phyloP scores from a whole-genome alignment of 2,329 filamentous ascomycete genomes.

The Anthostomella pinea region DNA sequence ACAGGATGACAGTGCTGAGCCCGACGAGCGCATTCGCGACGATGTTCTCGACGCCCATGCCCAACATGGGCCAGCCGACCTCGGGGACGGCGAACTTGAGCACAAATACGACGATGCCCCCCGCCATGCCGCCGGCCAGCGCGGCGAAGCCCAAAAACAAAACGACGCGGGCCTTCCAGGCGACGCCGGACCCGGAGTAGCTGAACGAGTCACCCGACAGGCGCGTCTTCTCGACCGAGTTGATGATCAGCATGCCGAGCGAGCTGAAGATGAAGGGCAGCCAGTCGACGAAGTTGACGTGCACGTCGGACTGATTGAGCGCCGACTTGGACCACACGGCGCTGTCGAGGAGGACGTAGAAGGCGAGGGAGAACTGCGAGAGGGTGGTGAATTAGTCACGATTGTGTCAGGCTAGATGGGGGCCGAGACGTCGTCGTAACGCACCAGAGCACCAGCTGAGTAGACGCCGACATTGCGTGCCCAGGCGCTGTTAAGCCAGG shows the following conservation, averaged over 20 bases:
- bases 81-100: slow-evolving; percentile 60
- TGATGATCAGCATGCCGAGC: slow-evolving; percentile 69
- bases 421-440: slow-evolving; percentile 28
- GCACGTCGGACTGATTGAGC: slow-evolving; percentile 57
- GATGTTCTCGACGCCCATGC: slow-evolving; percentile 66
- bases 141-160: slow-evolving; percentile 65
- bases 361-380: slow-evolving; percentile 63
- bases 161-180: slow-evolving; percentile 67
- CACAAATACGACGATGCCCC: slow-evolving; percentile 66
- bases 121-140: slow-evolving; percentile 65
- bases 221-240: slow-evolving; percentile 65
- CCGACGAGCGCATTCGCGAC: slow-evolving; percentile 63
- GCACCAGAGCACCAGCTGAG: slow-evolving; percentile 58
- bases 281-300: slow-evolving; percentile 69
- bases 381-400: no score
- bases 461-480: slow-evolving; percentile 64
- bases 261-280: slow-evolving; percentile 65
- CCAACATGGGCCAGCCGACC: slow-evolving; percentile 57
- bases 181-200: slow-evolving; percentile 61
- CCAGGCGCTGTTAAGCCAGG: slow-evolving; percentile 64
- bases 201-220: slow-evolving; percentile 62
- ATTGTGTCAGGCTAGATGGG: slow-evolving; percentile 6
- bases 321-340: slow-evolving; percentile 64
- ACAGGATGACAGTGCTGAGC: slow-evolving; percentile 61
- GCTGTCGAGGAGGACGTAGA: slow-evolving; percentile 66